Base-by-base conservation (phyloP, 1,139 yeast species). In the Candida tetrigidarum region DNA sequence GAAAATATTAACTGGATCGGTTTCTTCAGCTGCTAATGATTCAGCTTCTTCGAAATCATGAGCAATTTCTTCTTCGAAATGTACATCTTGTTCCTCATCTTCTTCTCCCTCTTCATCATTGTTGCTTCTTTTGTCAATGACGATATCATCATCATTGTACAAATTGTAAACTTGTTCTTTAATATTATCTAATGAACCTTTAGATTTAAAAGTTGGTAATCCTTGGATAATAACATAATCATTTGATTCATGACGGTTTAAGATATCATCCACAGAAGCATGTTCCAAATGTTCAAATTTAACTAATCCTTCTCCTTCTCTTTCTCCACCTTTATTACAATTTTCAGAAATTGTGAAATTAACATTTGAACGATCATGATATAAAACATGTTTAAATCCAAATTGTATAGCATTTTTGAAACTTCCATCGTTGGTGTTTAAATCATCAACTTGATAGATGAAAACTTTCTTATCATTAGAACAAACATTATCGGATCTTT, bases 11-110 rank as follows among this genome's bases (percentile, higher is more conserved):
- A 64, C 66, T 27, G 48, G 45, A 15, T 54, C 49, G 38, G 57
- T 62, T 44, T 65, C 69, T 46, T 60, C 59, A 11, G 65, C 59
- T 39, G 67, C 58, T 43, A 67, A 57, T 9, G 69, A 54, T 48
- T 69, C 68, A 14, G 74, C 75, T 6, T 57, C 60, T 37, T 56
- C 55, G 50, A 71, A 62, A 41, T 69, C 76, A 19, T 58, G 57
- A 47, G 64, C 71, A 26, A 70, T 61, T 49, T 69, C 73, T 23
- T 56, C 63, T 38, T 56, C 50, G n/a, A 62, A 45, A 28, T 51
- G 44, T 18, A 53, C 56, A 28, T 50, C 50, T n/a, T 22, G 7
- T 8, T 12, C 14, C 10, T 9, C 30, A 8, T 27, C 30, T 11
- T 27, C 15, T 8, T 51, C 52, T 11, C 50, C 59, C 3, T 47